phyloP scores from a whole-genome alignment of 2,329 filamentous ascomycete species.

The Aspergillus viridinutans region DNA sequence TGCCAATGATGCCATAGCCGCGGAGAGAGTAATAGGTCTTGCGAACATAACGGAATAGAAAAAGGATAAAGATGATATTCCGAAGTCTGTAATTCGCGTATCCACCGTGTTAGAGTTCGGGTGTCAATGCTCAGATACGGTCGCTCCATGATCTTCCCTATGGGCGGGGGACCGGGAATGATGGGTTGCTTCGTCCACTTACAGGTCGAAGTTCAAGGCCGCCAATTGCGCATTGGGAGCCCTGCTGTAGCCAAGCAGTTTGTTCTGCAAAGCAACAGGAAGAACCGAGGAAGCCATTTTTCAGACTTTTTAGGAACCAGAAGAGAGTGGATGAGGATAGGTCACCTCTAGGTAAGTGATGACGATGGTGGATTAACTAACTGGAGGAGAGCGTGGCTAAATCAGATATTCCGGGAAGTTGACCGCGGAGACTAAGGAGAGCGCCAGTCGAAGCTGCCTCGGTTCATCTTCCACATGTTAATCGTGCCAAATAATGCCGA shows the following conservation, averaged over 20 bases:
- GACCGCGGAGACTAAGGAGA: slow-evolving; percentile 1
- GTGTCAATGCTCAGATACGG: background rate
- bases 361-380: slow-evolving; percentile 5
- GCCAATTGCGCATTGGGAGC: slow-evolving; percentile 31
- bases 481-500: background rate
- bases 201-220: slow-evolving; percentile 42
- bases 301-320: slow-evolving; percentile 9
- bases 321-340: slow-evolving; percentile 6
- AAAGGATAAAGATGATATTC: slow-evolving; percentile 84
- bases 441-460: background rate
- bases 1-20: slow-evolving; percentile 81
- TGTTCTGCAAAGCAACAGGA: slow-evolving; percentile 43
- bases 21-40: slow-evolving; percentile 78
- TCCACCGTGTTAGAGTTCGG: slow-evolving; percentile 6
- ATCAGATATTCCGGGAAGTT: slow-evolving; percentile 6
- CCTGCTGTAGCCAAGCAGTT: slow-evolving; percentile 37
- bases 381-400: slow-evolving; percentile 4
- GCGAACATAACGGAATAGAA: slow-evolving; percentile 77
- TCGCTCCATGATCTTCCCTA: background rate
- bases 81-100: slow-evolving; percentile 56
- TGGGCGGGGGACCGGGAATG: background rate
- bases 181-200: slow-evolving; percentile 20
- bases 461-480: slow-evolving; percentile 8
- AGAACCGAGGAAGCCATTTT: slow-evolving; percentile 40
- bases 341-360: slow-evolving; percentile 1